These are phyloP conservation scores for Fusarium annulatum DNA, from an alignment of 2,329 filamentous ascomycete genomes.

Conservation along the genomic window DNA sequence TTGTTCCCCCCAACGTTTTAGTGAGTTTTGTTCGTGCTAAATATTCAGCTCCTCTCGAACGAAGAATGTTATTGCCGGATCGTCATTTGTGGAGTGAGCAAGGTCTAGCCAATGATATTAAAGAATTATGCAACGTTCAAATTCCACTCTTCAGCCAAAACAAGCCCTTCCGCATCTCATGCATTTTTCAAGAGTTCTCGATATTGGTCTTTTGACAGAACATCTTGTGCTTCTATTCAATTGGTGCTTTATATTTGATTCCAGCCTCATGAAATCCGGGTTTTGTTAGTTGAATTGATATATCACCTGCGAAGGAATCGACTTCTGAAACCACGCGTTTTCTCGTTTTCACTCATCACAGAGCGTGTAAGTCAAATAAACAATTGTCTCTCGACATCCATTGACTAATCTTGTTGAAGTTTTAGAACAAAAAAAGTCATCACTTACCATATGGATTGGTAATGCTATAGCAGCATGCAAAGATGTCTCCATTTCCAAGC, in stretches of 20 bases:
- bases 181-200: background rate
- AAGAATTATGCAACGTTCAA: background rate
- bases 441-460: background rate
- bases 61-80: background rate
- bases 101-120: constrained; percentile 1
- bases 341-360: background rate
- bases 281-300: background rate
- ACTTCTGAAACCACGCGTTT: background rate
- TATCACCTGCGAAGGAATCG: too few relatives aligned
- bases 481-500: constrained; percentile 32
- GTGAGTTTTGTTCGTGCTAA: background rate
- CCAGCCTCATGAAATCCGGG: fast-evolving
- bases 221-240: background rate
- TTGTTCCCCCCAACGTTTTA: background rate
- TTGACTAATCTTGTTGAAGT: background rate
- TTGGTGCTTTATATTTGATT: too few relatives aligned
- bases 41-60: background rate
- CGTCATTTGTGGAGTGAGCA: background rate
- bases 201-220: background rate
- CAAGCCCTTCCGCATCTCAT: background rate
- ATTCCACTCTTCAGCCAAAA: constrained; percentile 5
- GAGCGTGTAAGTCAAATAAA: constrained; percentile 13
- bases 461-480: constrained; percentile 41
- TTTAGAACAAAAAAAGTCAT: background rate
- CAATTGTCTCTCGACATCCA: too few relatives aligned